Base-by-base conservation (phyloP, 768 basidiomycete species). In the Filobasidium floriforme region DNA sequence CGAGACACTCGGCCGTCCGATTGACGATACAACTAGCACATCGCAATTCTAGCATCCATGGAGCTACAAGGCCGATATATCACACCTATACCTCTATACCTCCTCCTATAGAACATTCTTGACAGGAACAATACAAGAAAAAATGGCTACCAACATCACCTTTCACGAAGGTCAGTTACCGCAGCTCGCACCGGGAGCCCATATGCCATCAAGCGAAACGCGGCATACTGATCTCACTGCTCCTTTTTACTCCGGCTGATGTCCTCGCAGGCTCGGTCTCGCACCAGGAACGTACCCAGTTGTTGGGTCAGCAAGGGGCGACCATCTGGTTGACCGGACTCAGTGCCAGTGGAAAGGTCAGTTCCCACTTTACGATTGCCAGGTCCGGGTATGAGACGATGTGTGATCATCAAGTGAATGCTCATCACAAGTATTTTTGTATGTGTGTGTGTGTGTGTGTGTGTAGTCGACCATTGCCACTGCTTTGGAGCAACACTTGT, bases 311-410 rank as follows among this genome's bases (percentile, higher is more conserved):
- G 77, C 87, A 84, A 69, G 94, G 94, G 24, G 84, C 88, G 5
- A 98, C 94, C 0, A 85, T 98, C 76, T 99, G 96, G 96, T 80
- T 99, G 66, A 99, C 96, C 7, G 96, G 96, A 7, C 85, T 98
- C 19, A 92, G 90, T 73, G 93, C 89, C 7, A 92, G 89, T 75
- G 93, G 93, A 60, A 97, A 96, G 85, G 92, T 90, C 49, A 62
- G n/a, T 57, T 10, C 24, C 3, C 6, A 12, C 12, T 49, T 12
- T 14, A 46, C 12, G 44, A 32, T 62, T n/a, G 7, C 59, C n/a
- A 7, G 9, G 4, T 14, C 15, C 54, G 54, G 54, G 26, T 26
- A 24, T n/a, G n/a, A 24, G 14, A 26, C 5, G 26, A 28, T 6
- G 54, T 15, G n/a, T 37, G 32, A 37, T 3, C 9, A 37, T 37